Percentiles rank a stretch among this genome's conserved stretches.
Conservation (phyloP, 2,329 filamentous ascomycete species). For the Tolypocladium nubicola region DNA sequence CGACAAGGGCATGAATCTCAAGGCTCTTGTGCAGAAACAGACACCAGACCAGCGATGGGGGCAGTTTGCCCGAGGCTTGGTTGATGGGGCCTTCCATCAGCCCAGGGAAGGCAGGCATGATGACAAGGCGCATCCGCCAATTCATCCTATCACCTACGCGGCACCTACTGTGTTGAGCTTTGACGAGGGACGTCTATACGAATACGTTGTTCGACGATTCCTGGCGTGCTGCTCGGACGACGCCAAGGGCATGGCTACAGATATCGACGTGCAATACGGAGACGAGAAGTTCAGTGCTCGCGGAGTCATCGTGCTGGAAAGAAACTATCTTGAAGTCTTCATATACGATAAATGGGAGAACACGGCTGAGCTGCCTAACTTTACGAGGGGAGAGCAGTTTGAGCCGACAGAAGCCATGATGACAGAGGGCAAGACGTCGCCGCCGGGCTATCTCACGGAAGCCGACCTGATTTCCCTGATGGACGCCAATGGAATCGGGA, state of each 20-base stretch:
- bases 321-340: constrained; percentile 93
- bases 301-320: constrained; percentile 73
- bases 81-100: constrained; percentile 66
- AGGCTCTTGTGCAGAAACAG: constrained; percentile 73
- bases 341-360: constrained; percentile 95
- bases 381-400: constrained; percentile 70
- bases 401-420: constrained; percentile 83
- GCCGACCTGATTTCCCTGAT: constrained; percentile 92
- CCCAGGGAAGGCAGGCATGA: constrained; percentile 80
- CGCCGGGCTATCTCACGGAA: constrained; percentile 84
- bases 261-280: constrained; percentile 76
- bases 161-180: constrained; percentile 50
- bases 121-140: constrained; percentile 94
- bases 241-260: constrained; percentile 75
- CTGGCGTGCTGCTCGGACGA: constrained; percentile 94
- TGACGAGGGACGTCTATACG: constrained; percentile 71
- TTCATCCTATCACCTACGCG: constrained; percentile 87
- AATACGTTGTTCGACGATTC: constrained; percentile 86
- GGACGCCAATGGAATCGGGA: constrained; percentile 98
- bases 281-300: constrained; percentile 72
- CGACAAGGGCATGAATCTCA: constrained; percentile 78
- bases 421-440: constrained; percentile 77
- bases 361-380: constrained; percentile 70
- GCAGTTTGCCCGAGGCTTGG: constrained; percentile 62
- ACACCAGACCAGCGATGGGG: constrained; percentile 70